Percentiles rank a stretch among this genome's conserved stretches.
phyloP scores from a whole-genome alignment of 306 rosid species.

The Fragaria vesca region DNA sequence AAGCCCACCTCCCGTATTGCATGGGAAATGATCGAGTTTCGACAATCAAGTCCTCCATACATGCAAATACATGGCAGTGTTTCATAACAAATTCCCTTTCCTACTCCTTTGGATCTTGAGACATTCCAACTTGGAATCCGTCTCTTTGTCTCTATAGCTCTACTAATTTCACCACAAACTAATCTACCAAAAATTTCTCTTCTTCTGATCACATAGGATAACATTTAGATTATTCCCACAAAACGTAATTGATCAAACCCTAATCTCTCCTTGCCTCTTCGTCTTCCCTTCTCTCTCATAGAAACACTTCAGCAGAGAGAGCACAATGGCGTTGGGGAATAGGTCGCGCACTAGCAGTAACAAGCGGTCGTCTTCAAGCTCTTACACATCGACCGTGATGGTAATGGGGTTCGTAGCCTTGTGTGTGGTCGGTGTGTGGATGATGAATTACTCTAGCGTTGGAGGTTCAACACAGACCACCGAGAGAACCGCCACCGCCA shows the following conservation, averaged over 20 bases:
- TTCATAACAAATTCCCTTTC: conserved; percentile 43
- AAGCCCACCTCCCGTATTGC: conserved; percentile 4
- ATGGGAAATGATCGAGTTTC: not conserved
- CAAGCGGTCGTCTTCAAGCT: conserved; percentile 56
- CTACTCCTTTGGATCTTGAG: conserved; percentile 75
- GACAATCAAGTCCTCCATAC: not conserved
- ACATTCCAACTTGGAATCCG: conserved; percentile 36
- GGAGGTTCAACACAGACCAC: conserved; percentile 28
- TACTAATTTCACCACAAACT: conserved; percentile 22
- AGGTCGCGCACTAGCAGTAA: conserved; percentile 52
- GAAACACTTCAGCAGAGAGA: not conserved
- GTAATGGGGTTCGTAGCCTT: conserved; percentile 52
- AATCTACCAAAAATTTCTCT: not conserved
- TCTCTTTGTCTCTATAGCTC: conserved; percentile 2
- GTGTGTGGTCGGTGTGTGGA: conserved; percentile 68
- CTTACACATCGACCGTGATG: conserved; percentile 58
- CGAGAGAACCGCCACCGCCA: conserved; percentile 32
- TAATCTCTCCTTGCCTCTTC: not conserved
- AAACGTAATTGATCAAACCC: conserved; percentile 8
- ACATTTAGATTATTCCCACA: not conserved
- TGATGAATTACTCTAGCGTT: conserved; percentile 50
- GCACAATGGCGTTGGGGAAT: conserved; percentile 50
- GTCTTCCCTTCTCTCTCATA: not conserved
- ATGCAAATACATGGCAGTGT: conserved; percentile 4
- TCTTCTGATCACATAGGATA: not conserved